Evolutionary conservation across 2,329 filamentous ascomycete species (phyloP), one percentile per base, ranked within the genome.

Genomic region (Penicillium sp.): DNA sequence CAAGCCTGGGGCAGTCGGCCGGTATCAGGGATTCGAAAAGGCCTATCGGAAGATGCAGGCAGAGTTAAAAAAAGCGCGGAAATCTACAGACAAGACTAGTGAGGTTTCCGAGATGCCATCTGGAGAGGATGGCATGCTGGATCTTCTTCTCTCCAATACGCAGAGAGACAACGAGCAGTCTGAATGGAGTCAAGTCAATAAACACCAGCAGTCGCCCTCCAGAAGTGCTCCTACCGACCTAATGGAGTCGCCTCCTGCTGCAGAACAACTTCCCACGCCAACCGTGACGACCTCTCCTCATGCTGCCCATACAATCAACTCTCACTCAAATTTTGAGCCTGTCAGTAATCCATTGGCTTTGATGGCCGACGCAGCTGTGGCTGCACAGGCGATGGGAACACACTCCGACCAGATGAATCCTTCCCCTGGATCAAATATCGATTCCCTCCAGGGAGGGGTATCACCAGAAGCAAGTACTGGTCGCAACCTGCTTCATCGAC

Each of bases 21-120:
- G 64, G 2, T 69, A 68, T 54, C 54, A 49, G 13, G 65, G 65
- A 7, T 43, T 69, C 15, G 62, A 69, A 34, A 69, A 69, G 47
- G 64, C 61, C 1, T 62, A 59, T 27, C 58, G 64, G 4, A 64
- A 64, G 20, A 54, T 68, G 21, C 59, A 68, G 41, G 47, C 53
- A 1, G 64, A 68, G 34, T 40, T 63, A 21, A 54, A 55, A 4
- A 67, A 62, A 27, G 55, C 51, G n/a, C n/a, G n/a, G n/a, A n/a
- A n/a, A n/a, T n/a, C n/a, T n/a, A n/a, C n/a, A n/a, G n/a, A n/a
- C n/a, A n/a, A n/a, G n/a, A n/a, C n/a, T n/a, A n/a, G n/a, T n/a
- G n/a, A n/a, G n/a, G n/a, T n/a, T n/a, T n/a, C n/a, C n/a, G n/a
- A n/a, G n/a, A n/a, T n/a, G n/a, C n/a, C n/a, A n/a, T n/a, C n/a